A percentile compares a stretch with the other conserved stretches of the same genome.
Evolutionary conservation across 352 stramenopile species (phyloP).

Genomic region (Globisporangium viniferum): DNA sequence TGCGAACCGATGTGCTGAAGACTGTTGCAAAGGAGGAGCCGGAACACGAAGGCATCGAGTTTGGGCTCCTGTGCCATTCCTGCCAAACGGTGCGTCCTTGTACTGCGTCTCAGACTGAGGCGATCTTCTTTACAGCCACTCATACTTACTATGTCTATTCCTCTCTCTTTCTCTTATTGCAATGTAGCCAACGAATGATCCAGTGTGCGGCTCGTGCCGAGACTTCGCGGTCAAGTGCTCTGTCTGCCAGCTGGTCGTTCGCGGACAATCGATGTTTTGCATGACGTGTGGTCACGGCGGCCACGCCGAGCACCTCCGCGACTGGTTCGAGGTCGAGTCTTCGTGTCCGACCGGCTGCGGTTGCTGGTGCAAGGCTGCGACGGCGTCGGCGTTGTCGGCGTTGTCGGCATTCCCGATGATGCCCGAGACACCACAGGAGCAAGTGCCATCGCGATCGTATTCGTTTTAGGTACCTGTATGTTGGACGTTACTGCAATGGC

Average conservation of each 20-base stretch:
- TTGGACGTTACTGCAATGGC: too few relatives aligned
- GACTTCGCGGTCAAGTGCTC: constrained; percentile 82
- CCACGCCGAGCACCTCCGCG: constrained; percentile 63
- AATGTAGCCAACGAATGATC: constrained; percentile 43
- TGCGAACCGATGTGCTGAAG: constrained; percentile 76
- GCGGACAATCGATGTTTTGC: constrained; percentile 85
- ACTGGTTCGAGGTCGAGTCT: constrained; percentile 76
- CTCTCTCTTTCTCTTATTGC: constrained; percentile 2
- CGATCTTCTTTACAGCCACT: neutral
- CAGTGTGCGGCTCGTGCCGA: constrained; percentile 59
- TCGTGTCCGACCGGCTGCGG: constrained; percentile 78
- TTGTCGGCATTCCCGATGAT: constrained; percentile 23
- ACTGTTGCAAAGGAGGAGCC: constrained; percentile 26
- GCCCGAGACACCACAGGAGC: constrained; percentile 26
- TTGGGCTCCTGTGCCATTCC: constrained; percentile 61
- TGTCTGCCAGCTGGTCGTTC: constrained; percentile 78
- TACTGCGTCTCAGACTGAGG: neutral
- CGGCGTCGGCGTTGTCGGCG: constrained; percentile 34
- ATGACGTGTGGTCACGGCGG: constrained; percentile 83
- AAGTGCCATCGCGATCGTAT: constrained; percentile 50
- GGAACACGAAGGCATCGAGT: constrained; percentile 49
- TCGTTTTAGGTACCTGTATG: constrained; percentile 42
- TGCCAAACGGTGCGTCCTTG: constrained; percentile 52
- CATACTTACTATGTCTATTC: neutral
- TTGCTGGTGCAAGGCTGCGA: constrained; percentile 84